Conservation (phyloP, 306 rosid genomes). For the Glycine latifolia region DNA sequence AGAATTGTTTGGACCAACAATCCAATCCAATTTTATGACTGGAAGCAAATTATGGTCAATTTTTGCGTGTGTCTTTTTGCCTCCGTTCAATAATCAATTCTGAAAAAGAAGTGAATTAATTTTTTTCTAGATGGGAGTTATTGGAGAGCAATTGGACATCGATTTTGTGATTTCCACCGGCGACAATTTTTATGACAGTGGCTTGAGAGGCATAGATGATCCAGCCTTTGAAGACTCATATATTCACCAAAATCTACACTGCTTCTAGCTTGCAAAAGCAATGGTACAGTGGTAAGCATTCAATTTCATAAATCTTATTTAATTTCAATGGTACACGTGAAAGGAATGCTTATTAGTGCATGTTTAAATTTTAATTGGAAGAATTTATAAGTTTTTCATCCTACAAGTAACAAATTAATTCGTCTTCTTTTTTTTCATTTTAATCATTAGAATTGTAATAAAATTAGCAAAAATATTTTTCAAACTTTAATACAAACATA, state of each 20-base stretch:
- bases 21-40: neutral
- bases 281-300: conserved; percentile 69
- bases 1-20: neutral
- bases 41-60: neutral
- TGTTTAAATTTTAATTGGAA: too few relatives aligned
- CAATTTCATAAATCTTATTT: conserved; percentile 9
- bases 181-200: conserved; percentile 71
- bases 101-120: neutral
- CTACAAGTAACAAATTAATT: neutral
- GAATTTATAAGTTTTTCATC: neutral
- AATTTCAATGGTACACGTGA: too few relatives aligned
- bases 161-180: conserved; percentile 77
- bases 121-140: conserved; percentile 62
- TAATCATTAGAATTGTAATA: too few relatives aligned
- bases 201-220: conserved; percentile 60
- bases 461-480: too few relatives aligned
- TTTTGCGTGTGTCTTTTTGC: neutral
- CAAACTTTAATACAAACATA: too few relatives aligned
- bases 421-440: too few relatives aligned
- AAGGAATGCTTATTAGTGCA: too few relatives aligned
- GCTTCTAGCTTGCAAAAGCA: conserved; percentile 67
- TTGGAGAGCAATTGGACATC: conserved; percentile 61
- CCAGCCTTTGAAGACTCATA: conserved; percentile 62
- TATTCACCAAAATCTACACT: conserved; percentile 65
- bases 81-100: neutral